Base-by-base conservation (phyloP, 73 alveolate species). In the Paramecium caudatum region DNA sequence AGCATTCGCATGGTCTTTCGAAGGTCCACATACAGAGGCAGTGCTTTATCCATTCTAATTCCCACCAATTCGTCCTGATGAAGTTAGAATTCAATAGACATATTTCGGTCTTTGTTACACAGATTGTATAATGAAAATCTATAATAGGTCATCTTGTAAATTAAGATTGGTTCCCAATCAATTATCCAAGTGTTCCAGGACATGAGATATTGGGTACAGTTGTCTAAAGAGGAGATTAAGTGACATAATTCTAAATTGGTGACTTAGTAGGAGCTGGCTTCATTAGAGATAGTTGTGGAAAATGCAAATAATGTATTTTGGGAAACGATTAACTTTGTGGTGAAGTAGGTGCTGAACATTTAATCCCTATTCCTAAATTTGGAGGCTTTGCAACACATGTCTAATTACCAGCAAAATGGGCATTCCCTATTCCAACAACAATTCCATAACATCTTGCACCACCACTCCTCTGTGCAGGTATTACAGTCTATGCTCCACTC, bases 371-470 rank as follows among this genome's bases (percentile, higher is more conserved):
- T n/a, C 94, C 88, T 30, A 62, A 93, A 39, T 93, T 90, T 21
- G 98, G 98, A 32, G 98, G 98, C 7, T 94, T 90, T 93, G 97
- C 98, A 36, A 92, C 96, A 5, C 95, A 91, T 55, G 93, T 94
- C 15, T 94, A 94, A 90, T 93, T 92, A 49, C 91, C 94, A 0
- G 93, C 62, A 82, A 91, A 92, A 37, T 93, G 90, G 93, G 83
- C 94, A 82, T 94, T 78, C 68, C 68, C 83, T 47, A 83, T 91
- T 82, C 96, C 95, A 6, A 91, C 90, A 3, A 88, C 90, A 36
- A 93, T 88, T 39, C 70, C 91, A 15, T 9, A 84, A 16, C 90
- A 87, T 34, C 47, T 65, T 49, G 95, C 96, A 3, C 91, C 98
- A 1, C 98, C 98, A 21, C 95, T 94, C 13, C 82, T 94, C 47